Conservation (phyloP, 345 rosid species). For the Lagerstroemia speciosa region DNA sequence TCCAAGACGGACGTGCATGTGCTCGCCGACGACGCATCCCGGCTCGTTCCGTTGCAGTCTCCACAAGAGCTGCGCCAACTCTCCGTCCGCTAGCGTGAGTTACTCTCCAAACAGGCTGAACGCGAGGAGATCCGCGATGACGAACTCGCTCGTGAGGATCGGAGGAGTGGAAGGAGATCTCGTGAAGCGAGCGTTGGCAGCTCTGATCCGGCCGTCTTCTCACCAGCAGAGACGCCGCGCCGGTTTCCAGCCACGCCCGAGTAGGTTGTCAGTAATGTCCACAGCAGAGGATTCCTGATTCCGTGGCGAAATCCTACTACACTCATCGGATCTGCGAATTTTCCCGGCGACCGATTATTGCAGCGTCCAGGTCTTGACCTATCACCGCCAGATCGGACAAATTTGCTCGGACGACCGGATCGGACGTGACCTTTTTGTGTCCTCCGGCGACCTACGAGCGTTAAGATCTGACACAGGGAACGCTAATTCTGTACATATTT, state of each 20-base stretch:
- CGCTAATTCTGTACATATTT: slow-evolving; percentile 7
- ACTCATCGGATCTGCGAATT: neutral
- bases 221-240: slow-evolving; percentile 41
- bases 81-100: slow-evolving; percentile 7
- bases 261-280: slow-evolving; percentile 51
- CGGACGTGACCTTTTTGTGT: neutral
- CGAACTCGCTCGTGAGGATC: slow-evolving; percentile 63
- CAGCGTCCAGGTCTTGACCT: neutral
- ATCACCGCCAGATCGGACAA: neutral
- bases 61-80: slow-evolving; percentile 29
- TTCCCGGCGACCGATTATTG: neutral
- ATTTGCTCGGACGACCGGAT: neutral
- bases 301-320: neutral
- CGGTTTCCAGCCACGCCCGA: slow-evolving; percentile 59
- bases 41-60: slow-evolving; percentile 79
- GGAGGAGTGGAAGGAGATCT: slow-evolving; percentile 63
- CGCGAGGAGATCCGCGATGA: slow-evolving; percentile 66
- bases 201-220: slow-evolving; percentile 48
- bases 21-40: slow-evolving; percentile 70
- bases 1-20: slow-evolving; percentile 47
- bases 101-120: slow-evolving; percentile 42
- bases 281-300: slow-evolving; percentile 25
- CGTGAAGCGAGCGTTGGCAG: slow-evolving; percentile 42
- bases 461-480: neutral
- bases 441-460: slow-evolving; percentile 3